A percentile compares a stretch with the other conserved stretches of the same genome.
Conservation (phyloP, 2,329 filamentous ascomycete genomes). For the Cladobotryum mycophilum region DNA sequence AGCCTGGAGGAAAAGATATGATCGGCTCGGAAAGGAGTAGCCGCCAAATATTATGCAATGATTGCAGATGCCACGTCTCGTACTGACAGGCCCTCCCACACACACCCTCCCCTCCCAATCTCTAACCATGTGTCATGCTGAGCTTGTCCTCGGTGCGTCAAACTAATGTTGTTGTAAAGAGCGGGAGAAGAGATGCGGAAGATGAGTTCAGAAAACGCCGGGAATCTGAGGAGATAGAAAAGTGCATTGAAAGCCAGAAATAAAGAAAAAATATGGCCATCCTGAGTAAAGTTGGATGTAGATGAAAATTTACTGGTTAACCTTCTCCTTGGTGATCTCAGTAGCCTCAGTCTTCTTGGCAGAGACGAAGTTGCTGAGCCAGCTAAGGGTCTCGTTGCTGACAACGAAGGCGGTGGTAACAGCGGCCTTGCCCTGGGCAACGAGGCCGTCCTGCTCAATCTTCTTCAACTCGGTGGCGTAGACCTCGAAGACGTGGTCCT, state of each 20-base stretch:
- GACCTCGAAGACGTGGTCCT: slow-evolving; percentile 53
- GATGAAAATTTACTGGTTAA: slow-evolving; percentile 32
- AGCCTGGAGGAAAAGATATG: not conserved
- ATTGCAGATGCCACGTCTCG: not conserved
- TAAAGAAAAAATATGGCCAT: not conserved
- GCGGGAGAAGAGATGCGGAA: too few species aligned
- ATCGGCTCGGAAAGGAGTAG: not conserved
- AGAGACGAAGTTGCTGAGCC: slow-evolving; percentile 52
- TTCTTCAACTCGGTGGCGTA: slow-evolving; percentile 58
- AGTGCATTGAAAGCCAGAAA: too few species aligned
- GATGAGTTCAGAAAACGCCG: too few species aligned
- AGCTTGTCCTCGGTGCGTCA: not conserved
- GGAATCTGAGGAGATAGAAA: too few species aligned
- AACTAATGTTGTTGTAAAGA: too few species aligned
- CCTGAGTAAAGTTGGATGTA: not conserved
- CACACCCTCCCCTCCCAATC: not conserved
- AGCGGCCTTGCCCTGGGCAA: slow-evolving; percentile 64
- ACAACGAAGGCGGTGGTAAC: slow-evolving; percentile 63
- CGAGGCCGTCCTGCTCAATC: slow-evolving; percentile 54
- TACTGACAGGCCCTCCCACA: not conserved
- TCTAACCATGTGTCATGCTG: not conserved
- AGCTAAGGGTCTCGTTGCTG: slow-evolving; percentile 57
- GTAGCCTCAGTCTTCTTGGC: slow-evolving; percentile 58
- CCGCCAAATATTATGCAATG: not conserved
- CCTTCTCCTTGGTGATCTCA: slow-evolving; percentile 47